Conservation (phyloP, 2,329 filamentous ascomycete genomes). For the Aureobasidium musti region DNA sequence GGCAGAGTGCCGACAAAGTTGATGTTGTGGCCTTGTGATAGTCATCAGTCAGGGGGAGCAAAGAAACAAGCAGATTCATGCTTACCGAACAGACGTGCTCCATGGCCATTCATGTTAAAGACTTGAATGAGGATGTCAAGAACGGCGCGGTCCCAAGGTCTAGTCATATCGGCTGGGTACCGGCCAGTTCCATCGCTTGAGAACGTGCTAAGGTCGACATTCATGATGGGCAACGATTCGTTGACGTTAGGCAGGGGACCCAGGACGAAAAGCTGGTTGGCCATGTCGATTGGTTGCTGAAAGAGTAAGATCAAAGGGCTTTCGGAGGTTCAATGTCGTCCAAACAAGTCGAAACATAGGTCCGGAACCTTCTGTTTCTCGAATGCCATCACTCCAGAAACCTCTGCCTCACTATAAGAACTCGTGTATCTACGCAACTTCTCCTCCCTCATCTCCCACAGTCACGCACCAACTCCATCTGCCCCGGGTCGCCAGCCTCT, state of each 20-base stretch:
- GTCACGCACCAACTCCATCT: not conserved
- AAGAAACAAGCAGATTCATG: not conserved
- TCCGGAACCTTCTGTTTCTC: slow-evolving; percentile 1
- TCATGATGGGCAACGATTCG: not conserved
- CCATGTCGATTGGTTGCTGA: not conserved
- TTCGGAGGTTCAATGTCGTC: not conserved
- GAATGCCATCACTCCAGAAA: not conserved
- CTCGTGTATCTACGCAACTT: not conserved
- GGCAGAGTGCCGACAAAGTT: not conserved
- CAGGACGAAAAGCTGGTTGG: not conserved
- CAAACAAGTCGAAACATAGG: not conserved
- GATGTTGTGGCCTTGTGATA: not conserved
- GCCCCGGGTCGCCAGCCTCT: not conserved
- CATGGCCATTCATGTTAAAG: not conserved
- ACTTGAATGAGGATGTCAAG: not conserved
- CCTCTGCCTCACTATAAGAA: not conserved
- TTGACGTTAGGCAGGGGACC: not conserved
- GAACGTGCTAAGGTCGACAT: not conserved
- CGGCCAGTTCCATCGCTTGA: not conserved
- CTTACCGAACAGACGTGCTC: not conserved
- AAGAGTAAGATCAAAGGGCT: not conserved
- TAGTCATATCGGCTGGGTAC: not conserved
- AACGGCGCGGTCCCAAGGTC: not conserved
- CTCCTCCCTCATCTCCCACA: not conserved
- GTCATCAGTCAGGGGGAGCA: not conserved